Base-by-base conservation (phyloP, 768 basidiomycete species). In the Tubosaeta sp. region DNA sequence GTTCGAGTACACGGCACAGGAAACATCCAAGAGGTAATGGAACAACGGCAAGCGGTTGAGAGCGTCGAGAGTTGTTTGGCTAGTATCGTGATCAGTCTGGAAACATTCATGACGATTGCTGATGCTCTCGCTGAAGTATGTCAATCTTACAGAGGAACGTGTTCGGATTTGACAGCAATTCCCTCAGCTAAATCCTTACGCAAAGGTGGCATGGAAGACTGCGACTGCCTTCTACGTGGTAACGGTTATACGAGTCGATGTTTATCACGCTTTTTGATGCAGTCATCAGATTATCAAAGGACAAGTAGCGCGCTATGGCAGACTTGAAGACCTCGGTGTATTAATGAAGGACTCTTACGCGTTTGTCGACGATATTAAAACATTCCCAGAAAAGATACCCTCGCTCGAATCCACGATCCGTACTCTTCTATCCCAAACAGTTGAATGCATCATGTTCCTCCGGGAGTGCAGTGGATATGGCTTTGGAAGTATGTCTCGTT, bases 361-460 rank as follows among this genome's bases (percentile, higher is more conserved):
- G 4, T 72, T 73, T 37, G 67, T 70, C 8, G 64, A 71, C 26
- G 57, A 54, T 8, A 49, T 73, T 16, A 55, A 62, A 26, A 55
- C 44, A 4, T 60, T 72, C 16, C 60, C 65, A 6, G 58, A 64
- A 43, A 69, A 53, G 41, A 60, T 72, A 37, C 56, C 61, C 19
- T 13, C 34, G 4, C 64, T 72, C 3, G 65, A 73, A 42, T 53
- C 57, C 29, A 60, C 57, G 13, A 62, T 73, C 43, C 50, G 52
- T 4, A 51, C 51, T 1, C 56, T 72, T 17, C 44, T 68, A 2
- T 57, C 61, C 8, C 72, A 72, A 43, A 72, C 71, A 0, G 59
- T 70, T 6, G 72, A 73, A 57, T 72, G 71, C 29, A 64, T 55
- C 14, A 59, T 73, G 49, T 72, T 72, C 48, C 56, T 72, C 45